Evolutionary conservation across 1,139 yeast species (phyloP).

Genomic region (Blastobotrys illinoisensis): DNA sequence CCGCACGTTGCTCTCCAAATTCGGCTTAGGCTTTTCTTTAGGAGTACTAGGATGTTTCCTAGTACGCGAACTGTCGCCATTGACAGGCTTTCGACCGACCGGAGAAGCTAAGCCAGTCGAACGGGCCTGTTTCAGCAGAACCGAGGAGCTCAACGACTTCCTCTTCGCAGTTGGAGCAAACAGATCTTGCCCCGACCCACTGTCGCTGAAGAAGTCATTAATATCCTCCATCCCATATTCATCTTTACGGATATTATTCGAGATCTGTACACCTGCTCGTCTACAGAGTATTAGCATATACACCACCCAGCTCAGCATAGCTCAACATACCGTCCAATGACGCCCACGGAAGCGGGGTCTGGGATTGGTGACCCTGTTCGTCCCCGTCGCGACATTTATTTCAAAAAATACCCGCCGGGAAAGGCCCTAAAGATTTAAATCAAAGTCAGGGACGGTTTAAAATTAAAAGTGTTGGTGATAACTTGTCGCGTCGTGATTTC

Average conservation of each 20-base stretch:
- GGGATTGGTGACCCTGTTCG: neutral
- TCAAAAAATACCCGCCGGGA: neutral
- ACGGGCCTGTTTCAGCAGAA: neutral
- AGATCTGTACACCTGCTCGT: slow-evolving; percentile 48
- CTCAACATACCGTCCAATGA: slow-evolving; percentile 9
- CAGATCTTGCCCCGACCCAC: neutral
- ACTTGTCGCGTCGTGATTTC: neutral
- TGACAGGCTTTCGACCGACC: neutral
- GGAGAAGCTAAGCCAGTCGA: neutral
- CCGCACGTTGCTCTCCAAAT: neutral
- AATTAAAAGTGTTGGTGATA: neutral
- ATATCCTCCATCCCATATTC: slow-evolving; percentile 73
- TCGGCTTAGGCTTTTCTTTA: neutral
- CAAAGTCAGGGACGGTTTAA: neutral
- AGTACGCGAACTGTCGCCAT: neutral
- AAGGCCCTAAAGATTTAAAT: neutral
- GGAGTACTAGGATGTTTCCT: neutral
- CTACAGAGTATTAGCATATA: slow-evolving; percentile 12
- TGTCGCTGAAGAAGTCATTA: slow-evolving; percentile 55
- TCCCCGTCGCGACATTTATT: neutral
- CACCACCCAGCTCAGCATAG: too few species aligned
- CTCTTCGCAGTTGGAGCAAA: neutral
- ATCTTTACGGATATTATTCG: slow-evolving; percentile 50
- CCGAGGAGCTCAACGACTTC: neutral
- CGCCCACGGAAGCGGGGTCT: slow-evolving; percentile 8